Conservation (phyloP, 2,329 filamentous ascomycete genomes). For the Bretziella fagacearum region DNA sequence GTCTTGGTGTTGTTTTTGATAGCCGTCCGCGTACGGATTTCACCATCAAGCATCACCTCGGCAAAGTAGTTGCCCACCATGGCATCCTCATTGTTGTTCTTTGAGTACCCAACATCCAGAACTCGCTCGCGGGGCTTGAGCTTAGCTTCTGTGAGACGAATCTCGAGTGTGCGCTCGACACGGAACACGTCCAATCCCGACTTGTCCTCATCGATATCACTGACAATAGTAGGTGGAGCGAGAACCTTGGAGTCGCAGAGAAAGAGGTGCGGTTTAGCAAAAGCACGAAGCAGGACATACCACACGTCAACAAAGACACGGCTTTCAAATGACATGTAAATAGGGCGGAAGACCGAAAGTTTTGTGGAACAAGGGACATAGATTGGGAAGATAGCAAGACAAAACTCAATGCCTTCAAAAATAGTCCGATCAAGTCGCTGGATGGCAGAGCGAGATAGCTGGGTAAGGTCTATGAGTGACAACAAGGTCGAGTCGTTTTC, state of each 20-base stretch:
- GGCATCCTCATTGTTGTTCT: slow-evolving; percentile 24
- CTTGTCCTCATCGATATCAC: slow-evolving; percentile 22
- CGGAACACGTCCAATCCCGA: slow-evolving; percentile 37
- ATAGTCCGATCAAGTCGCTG: slow-evolving; percentile 84
- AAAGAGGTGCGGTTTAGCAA: slow-evolving; percentile 83
- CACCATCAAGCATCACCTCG: slow-evolving; percentile 64
- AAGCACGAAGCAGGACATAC: slow-evolving; percentile 82
- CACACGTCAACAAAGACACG: slow-evolving; percentile 91
- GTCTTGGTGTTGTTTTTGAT: slow-evolving; percentile 53
- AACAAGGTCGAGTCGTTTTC: slow-evolving; percentile 70
- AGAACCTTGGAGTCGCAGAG: slow-evolving; percentile 35
- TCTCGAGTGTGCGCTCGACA: slow-evolving; percentile 41
- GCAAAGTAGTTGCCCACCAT: slow-evolving; percentile 55
- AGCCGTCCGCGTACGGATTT: slow-evolving; percentile 59
- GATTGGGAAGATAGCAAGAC: slow-evolving; percentile 87
- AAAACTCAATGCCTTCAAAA: slow-evolving; percentile 68
- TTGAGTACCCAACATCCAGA: slow-evolving; percentile 7
- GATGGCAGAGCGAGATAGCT: slow-evolving; percentile 75
- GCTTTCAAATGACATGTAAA: slow-evolving; percentile 76
- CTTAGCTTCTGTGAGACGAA: slow-evolving; percentile 46
- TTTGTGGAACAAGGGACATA: slow-evolving; percentile 62
- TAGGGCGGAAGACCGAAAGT: slow-evolving; percentile 63
- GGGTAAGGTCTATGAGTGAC: slow-evolving; percentile 70
- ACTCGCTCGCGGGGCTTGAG: slow-evolving; percentile 26
- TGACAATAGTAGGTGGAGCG: slow-evolving; percentile 27